Base-by-base conservation (phyloP, 345 rosid species). In the Populus deltoides region DNA sequence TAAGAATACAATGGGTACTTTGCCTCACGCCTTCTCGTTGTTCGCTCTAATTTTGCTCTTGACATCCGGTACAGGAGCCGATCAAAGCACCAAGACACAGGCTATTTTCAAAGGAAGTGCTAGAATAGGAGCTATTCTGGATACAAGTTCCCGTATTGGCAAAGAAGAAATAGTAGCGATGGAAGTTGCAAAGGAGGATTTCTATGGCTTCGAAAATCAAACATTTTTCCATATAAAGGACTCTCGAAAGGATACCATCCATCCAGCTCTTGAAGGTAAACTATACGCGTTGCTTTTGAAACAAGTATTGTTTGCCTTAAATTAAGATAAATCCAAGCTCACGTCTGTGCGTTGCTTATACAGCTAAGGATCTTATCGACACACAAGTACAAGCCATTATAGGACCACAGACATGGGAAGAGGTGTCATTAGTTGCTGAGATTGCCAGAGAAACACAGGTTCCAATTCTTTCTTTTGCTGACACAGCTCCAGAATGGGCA, bases 381-480 rank as follows among this genome's bases (percentile, higher is more conserved):
- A 45, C 17, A 31, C 9, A 70, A 33, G 85, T 73, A 3, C 20
- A 78, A 70, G 82, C 79, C 11, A 78, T 82, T 39, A 39, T 82
- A 11, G 85, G 85, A 68, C 79, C 79, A 66, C 53, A 57, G 43
- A 66, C 79, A 59, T 82, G 85, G 85, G 85, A 78, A 78, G 79
- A 82, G 63, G 59, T 79, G 61, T 71, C 82, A 10, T 31, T 61
- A 25, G 82, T 79, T 53, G 80, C 76, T 13, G 79, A 82, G 17
- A 38, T 82, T 10, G 77, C 57, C 1, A 68, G 67, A 66, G n/a
- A 36, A 61, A 67, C 36, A 7, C 82, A 71, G 57, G 68, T 76
- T 6, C 85, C 85, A 22, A 15, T 78, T 24, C 73, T 82, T 29
- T 78, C 82, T 27, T 75, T 82, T 8, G 62, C 77, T 0, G 85